Conservation (phyloP, 2,329 filamentous ascomycete species). For the Monosporascus sp. region DNA sequence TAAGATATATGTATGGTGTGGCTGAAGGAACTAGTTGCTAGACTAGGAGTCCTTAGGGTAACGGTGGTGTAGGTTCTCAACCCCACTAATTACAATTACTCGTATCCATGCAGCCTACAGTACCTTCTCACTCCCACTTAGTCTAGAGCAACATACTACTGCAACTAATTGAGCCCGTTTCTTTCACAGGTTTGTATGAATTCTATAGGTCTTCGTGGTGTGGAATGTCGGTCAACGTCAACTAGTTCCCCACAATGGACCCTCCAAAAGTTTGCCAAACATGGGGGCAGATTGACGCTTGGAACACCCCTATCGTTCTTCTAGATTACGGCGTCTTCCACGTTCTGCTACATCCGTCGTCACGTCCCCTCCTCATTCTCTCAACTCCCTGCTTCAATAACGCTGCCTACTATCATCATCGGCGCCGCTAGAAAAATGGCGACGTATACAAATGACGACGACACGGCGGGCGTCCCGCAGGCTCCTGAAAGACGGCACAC, state of each 20-base stretch:
- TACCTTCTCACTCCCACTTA: no score
- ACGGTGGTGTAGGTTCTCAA: no score
- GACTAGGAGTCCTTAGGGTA: no score
- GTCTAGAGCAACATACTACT: no score
- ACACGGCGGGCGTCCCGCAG: conserved; percentile 14
- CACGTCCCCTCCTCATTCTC: background rate
- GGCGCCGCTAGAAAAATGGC: conserved; percentile 1
- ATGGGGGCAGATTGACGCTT: conserved; percentile 6
- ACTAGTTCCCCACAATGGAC: conserved; percentile 6
- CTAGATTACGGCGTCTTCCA: background rate
- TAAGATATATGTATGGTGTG: no score
- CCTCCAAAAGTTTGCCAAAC: conserved; percentile 2
- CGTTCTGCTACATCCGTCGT: background rate
- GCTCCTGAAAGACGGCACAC: conserved; percentile 10
- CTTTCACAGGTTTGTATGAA: no score
- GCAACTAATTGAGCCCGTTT: no score
- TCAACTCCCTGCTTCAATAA: background rate
- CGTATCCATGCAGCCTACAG: no score
- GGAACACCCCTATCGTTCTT: background rate
- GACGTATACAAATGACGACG: conserved; percentile 16
- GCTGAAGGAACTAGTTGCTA: no score
- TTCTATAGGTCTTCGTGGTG: no score
- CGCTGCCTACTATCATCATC: background rate
- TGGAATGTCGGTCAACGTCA: conserved; percentile 12
- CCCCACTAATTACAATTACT: no score